These are phyloP conservation scores for Teunomyces gatunensis DNA, from an alignment of 805 yeast species.

Conservation along the genomic window DNA sequence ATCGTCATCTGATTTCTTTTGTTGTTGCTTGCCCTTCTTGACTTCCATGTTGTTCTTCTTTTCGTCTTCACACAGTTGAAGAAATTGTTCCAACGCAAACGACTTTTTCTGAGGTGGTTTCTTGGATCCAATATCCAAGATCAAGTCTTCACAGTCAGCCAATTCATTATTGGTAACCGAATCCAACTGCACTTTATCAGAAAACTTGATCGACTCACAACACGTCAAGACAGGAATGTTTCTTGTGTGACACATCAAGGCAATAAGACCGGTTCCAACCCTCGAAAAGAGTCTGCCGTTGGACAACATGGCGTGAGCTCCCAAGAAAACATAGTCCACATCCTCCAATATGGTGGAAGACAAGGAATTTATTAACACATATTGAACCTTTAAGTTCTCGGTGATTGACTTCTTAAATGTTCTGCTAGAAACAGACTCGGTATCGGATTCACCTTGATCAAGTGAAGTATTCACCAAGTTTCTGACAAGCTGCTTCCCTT, in stretches of 20 bases:
- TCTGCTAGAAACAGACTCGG: conserved; percentile 17
- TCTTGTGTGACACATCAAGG: conserved; percentile 84
- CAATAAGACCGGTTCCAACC: conserved; percentile 91
- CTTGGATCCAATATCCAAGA: conserved; percentile 46
- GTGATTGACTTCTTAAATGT: conserved; percentile 28
- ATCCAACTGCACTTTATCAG: conserved; percentile 93
- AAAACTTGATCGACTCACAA: conserved; percentile 91
- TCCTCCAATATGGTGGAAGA: conserved; percentile 74
- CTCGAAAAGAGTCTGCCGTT: conserved; percentile 91
- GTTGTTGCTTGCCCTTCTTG: conserved; percentile 10
- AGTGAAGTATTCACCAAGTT: conserved; percentile 49
- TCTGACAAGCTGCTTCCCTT: conserved; percentile 77
- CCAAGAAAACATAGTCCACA: conserved; percentile 87
- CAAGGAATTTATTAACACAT: conserved; percentile 75
- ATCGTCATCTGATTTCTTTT: conserved; percentile 7
- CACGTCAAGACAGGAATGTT: conserved; percentile 94
- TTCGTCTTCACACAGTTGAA: conserved; percentile 39
- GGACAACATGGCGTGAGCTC: conserved; percentile 96
- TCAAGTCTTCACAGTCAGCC: conserved; percentile 72
- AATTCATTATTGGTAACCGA: conserved; percentile 93
- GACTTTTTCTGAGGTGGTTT: conserved; percentile 58
- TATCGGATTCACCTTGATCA: conserved; percentile 16
- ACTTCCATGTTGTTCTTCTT: conserved; percentile 17
- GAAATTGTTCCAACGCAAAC: conserved; percentile 63
- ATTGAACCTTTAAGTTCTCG: conserved; percentile 67